Evolutionary conservation across 192 early-diverging fungal genomes (phyloP), one percentile per base, ranked within the genome.

Genomic region (Backusella westeae): DNA sequence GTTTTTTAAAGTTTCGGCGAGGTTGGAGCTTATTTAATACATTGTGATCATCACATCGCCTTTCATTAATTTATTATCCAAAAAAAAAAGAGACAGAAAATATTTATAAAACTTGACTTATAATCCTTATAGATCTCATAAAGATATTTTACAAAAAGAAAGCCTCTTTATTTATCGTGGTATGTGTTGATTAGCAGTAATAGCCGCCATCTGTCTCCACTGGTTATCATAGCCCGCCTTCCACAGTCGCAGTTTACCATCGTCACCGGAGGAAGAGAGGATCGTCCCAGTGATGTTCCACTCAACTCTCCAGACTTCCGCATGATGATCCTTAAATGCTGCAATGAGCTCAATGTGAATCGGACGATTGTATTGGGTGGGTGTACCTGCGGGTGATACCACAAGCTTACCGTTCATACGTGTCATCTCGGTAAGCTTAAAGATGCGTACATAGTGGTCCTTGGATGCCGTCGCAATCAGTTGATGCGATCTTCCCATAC

Each of bases 211-310:
- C 59, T 87, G 89, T 73, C 83, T 85, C 91, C 91, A 93, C 41
- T 88, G 85, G 14, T 85, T 87, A 39, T 80, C 66, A 66, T 59
- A 73, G 2, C 56, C 86, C 85, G 91, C 87, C 73, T 92, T 94
- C 95, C 95, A 96, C 39, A 96, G 77, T 0, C 93, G 85, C 29
- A 96, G 87, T 76, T 85, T 93, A 26, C 95, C 94, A 79, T 95
- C 95, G 72, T 94, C 92, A 6, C 95, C 95, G 68, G 91, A 91
- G 7, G 90, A 92, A 9, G 90, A 89, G 8, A 95, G 79, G 41
- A 94, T 90, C 0, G 94, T 95, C 3, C 94, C 94, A 4, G 91
- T 94, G 9, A 95, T 79, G 80, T 96, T 96, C 95, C 95, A 96
- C 68, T 92, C 89, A 0, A 94, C 93, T 15, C 91, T 77, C 95